Evolutionary conservation across 208 protist species (phyloP).

Genomic region (Leishmania tropica): DNA sequence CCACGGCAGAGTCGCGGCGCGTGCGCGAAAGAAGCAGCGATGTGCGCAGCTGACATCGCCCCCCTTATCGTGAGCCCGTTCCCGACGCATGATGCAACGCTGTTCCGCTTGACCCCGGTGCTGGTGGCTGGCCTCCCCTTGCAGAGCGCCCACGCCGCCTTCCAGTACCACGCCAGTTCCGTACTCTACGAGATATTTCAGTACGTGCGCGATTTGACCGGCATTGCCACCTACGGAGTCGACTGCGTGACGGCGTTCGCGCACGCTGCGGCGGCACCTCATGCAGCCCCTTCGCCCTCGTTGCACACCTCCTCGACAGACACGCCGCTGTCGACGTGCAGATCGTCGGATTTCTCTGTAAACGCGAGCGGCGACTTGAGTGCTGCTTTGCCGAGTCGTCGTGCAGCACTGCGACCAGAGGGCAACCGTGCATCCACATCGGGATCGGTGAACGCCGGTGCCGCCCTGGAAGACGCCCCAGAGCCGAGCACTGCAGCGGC

Average conservation of each 20-base stretch:
- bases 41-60: background rate
- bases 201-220: conserved; percentile 68
- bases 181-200: conserved; percentile 57
- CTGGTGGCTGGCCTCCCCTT: conserved; percentile 54
- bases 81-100: conserved; percentile 64
- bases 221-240: conserved; percentile 70
- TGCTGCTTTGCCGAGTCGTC: background rate
- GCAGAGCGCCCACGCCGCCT: conserved; percentile 59
- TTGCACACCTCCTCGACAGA: background rate
- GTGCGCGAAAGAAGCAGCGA: background rate
- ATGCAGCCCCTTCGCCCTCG: background rate
- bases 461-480: background rate
- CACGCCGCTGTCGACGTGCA: background rate
- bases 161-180: conserved; percentile 53
- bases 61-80: conserved; percentile 46
- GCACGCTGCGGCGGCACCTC: background rate
- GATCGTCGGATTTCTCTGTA: background rate
- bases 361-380: background rate
- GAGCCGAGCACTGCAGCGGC: background rate
- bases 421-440: background rate
- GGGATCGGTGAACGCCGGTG: background rate
- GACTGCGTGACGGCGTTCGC: conserved; percentile 48
- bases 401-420: background rate
- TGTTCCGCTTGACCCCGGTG: conserved; percentile 75
- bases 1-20: background rate